Evolutionary conservation across 805 yeast genomes (phyloP).

Genomic region (Candida bentonensis): DNA sequence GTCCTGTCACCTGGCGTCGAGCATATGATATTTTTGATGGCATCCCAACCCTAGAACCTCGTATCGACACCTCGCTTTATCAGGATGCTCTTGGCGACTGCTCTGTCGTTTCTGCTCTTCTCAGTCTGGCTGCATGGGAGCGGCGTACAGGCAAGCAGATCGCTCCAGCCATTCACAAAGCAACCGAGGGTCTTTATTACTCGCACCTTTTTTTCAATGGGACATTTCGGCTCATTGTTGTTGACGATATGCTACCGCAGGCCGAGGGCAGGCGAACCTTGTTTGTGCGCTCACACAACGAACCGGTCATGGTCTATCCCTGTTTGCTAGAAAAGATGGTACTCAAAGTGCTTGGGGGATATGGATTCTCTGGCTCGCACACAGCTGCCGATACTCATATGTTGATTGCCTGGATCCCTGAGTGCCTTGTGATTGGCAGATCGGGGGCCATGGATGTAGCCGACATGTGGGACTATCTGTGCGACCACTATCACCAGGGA

Average conservation of each 20-base stretch:
- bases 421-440: not conserved
- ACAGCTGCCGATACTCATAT: conserved; percentile 1
- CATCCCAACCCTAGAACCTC: not conserved
- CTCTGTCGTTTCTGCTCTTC: not conserved
- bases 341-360: conserved; percentile 4
- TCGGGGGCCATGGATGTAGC: not conserved
- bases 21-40: not conserved
- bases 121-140: not conserved
- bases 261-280: not conserved
- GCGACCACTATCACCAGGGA: not conserved
- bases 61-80: not conserved
- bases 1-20: not conserved
- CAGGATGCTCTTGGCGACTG: conserved; percentile 1
- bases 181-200: not conserved
- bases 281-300: not conserved
- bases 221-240: not conserved
- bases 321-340: conserved; percentile 2
- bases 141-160: not conserved
- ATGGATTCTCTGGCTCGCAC: not conserved
- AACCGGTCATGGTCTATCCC: not conserved
- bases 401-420: not conserved
- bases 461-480: not conserved
- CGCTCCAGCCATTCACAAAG: not conserved
- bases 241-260: not conserved
- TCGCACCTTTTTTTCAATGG: not conserved